phyloP scores from a whole-genome alignment of 768 basidiomycete genomes.

The Lepiota venenata region DNA sequence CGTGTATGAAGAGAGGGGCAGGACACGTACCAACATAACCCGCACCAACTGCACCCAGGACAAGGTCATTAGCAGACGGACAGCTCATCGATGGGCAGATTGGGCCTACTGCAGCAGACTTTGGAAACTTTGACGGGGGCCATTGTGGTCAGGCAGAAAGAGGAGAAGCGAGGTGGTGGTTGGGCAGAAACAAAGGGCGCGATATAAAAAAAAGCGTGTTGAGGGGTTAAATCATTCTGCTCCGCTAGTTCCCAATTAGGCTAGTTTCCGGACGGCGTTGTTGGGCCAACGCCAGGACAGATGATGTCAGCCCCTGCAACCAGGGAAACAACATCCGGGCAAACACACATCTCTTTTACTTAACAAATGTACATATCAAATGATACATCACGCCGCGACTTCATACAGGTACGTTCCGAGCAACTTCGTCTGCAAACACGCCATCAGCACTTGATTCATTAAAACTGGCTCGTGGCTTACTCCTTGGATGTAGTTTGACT shows the following conservation, averaged over 20 bases:
- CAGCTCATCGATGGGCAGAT: neutral
- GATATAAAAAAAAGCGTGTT: constrained; percentile 10
- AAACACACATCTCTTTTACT: too few relatives aligned
- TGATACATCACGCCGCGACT: constrained; percentile 31
- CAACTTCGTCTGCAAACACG: constrained; percentile 57
- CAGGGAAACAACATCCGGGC: too few relatives aligned
- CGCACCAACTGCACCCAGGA: constrained; percentile 62
- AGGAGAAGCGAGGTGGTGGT: neutral
- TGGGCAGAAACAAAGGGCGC: constrained; percentile 6
- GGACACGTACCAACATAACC: constrained; percentile 85
- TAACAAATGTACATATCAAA: too few relatives aligned
- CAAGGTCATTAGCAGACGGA: constrained; percentile 15
- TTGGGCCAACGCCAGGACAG: too few relatives aligned
- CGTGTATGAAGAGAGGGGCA: neutral
- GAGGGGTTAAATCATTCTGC: neutral
- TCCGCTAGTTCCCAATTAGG: constrained; percentile 1
- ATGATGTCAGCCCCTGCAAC: too few relatives aligned
- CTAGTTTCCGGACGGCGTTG: neutral
- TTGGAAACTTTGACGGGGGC: constrained; percentile 64
- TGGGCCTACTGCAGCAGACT: constrained; percentile 83
- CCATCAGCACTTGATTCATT: neutral
- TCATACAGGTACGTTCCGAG: constrained; percentile 83
- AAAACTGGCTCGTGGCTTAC: constrained; percentile 36
- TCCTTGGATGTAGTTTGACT: constrained; percentile 83
- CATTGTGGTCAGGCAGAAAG: constrained; percentile 32